These are phyloP conservation scores for Adansonia madagascariensis DNA, from an alignment of 441 rosid genomes.

Conservation along the genomic window DNA sequence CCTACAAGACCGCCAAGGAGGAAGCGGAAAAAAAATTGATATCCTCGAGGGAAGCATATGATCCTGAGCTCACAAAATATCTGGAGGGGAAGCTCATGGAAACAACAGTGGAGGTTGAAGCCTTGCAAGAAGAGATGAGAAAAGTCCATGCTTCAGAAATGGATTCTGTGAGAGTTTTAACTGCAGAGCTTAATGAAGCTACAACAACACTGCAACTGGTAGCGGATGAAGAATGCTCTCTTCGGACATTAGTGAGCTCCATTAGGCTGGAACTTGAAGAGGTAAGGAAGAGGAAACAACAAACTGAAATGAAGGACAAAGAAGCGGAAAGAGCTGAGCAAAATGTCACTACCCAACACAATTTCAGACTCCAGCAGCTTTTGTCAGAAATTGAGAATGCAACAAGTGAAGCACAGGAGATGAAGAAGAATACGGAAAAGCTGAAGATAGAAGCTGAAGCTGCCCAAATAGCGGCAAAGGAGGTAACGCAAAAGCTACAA, in stretches of 20 bases:
- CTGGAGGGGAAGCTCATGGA: slow-evolving; percentile 57
- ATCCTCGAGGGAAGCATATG: slow-evolving; percentile 45
- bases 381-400: slow-evolving; percentile 50
- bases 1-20: slow-evolving; percentile 48
- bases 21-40: slow-evolving; percentile 48
- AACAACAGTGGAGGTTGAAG: slow-evolving; percentile 63
- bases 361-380: slow-evolving; percentile 35
- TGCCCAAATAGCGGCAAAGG: slow-evolving; percentile 37
- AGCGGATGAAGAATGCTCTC: slow-evolving; percentile 65
- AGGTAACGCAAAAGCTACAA: slow-evolving; percentile 52
- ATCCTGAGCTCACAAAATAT: slow-evolving; percentile 49
- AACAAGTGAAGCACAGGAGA: slow-evolving; percentile 54
- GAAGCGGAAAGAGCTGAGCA: slow-evolving; percentile 39
- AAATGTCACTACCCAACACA: slow-evolving; percentile 27
- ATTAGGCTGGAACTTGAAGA: slow-evolving; percentile 60
- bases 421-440: slow-evolving; percentile 40
- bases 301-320: slow-evolving; percentile 32
- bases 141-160: slow-evolving; percentile 59
- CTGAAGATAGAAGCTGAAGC: slow-evolving; percentile 55
- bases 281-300: slow-evolving; percentile 47
- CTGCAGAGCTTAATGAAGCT: slow-evolving; percentile 68
- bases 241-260: slow-evolving; percentile 44
- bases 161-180: slow-evolving; percentile 52
- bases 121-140: slow-evolving; percentile 65
- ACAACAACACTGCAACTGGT: slow-evolving; percentile 60